Percentiles rank a stretch among this genome's conserved stretches.
These are phyloP conservation scores for Citrullus mucosospermus DNA, from an alignment of 306 rosid species.

Conservation along the genomic window DNA sequence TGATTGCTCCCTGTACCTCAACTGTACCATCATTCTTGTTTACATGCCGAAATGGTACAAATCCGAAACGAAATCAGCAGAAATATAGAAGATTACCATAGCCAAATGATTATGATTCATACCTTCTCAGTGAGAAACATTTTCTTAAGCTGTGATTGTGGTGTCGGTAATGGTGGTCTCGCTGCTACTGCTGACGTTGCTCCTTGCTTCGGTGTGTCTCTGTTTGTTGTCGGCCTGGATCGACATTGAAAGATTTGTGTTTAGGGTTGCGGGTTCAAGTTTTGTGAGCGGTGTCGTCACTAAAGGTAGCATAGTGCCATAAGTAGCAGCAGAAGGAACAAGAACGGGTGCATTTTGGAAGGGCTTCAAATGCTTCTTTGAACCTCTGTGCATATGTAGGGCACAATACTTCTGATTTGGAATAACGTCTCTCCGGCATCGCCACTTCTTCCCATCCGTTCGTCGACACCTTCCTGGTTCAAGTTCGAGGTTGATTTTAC, in stretches of 20 bases:
- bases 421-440: conserved; percentile 49
- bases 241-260: conserved; percentile 56
- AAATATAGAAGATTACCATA: neutral
- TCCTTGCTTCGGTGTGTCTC: conserved; percentile 19
- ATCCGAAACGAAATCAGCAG: neutral
- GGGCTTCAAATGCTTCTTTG: conserved; percentile 32
- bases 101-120: neutral
- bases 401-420: conserved; percentile 61
- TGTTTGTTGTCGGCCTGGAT: conserved; percentile 26
- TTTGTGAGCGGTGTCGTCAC: neutral
- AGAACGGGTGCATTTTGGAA: conserved; percentile 15
- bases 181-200: conserved; percentile 29
- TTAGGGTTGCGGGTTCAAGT: conserved; percentile 20
- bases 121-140: conserved; percentile 20
- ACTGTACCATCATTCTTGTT: neutral
- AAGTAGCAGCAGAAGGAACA: conserved; percentile 13
- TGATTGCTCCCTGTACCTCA: neutral
- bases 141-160: conserved; percentile 26
- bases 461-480: conserved; percentile 66
- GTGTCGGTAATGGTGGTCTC: conserved; percentile 58
- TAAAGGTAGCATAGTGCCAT: conserved; percentile 8
- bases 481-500: conserved; percentile 22
- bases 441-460: conserved; percentile 91
- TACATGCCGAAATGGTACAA: neutral
- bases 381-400: conserved; percentile 70